Evolutionary conservation across 1,284 basidiomycete species (phyloP), one percentile per base, ranked within the genome.

Genomic region (Pseudozyma sp.): DNA sequence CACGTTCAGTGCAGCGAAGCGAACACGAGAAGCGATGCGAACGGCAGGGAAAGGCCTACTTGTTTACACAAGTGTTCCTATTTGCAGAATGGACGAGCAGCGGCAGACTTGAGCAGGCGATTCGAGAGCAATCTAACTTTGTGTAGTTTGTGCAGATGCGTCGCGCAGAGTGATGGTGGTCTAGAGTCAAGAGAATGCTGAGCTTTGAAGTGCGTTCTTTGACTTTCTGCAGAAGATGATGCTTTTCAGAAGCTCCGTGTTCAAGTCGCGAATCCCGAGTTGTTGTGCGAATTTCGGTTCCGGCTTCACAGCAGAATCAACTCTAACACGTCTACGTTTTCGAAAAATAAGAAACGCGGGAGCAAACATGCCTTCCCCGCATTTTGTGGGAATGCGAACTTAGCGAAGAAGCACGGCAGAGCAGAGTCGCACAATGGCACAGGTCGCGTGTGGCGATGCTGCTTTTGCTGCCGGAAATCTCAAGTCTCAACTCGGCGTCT

Each of bases 331-430:
- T 14, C 9, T 16, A 12, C 18, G 44, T 25, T 12, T 34, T 39
- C 43, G 42, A 8, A n/a, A 40, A 25, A n/a, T n/a, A 12, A 12
- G 40, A 34, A 36, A 48, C 18, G 40, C 48, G 45, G 45, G 21
- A 13, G 25, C 14, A 25, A 31, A 50, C 53, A 42, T 45, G 44
- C 45, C 59, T 51, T 56, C 67, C 61, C 67, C 67, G 67, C 67
- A 60, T 63, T 69, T 48, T 60, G 35, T 38, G 57, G 51, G 47
- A 65, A 53, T 60, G 57, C 14, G 38, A n/a, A 42, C 9, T 13
- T 19, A 42, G 7, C 11, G 12, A 40, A 18, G 38, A 12, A 40
- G 21, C 38, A 14, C 39, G 31, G 39, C 11, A 13, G 16, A n/a
- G 43, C 14, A 44, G 18, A 44, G 18, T 44, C 43, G 16, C 16